A percentile compares a stretch with the other conserved stretches of the same genome.
phyloP scores from a whole-genome alignment of 495 filamentous ascomycete species.

The Aspergillus heteromorphus region DNA sequence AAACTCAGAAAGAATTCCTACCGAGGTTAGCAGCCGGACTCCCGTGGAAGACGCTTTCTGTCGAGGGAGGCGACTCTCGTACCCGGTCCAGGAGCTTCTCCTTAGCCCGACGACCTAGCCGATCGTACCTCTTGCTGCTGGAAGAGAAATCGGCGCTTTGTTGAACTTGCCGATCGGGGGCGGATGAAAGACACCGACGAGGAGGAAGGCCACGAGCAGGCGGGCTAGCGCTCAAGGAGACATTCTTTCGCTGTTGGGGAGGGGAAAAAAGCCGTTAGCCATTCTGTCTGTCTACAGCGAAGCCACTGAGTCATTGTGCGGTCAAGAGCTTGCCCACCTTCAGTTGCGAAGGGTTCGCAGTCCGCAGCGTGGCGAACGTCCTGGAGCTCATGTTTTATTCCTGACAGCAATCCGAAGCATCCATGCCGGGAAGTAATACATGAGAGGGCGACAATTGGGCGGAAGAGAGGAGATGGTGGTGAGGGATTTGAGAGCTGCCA shows the following conservation, averaged over 20 bases:
- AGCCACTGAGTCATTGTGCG: not conserved
- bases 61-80: conserved; percentile 6
- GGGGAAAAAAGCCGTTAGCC: not conserved
- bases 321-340: conserved; percentile 20
- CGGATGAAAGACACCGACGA: conserved; percentile 18
- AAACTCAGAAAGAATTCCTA: conserved; percentile 82
- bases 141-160: conserved; percentile 37
- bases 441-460: not conserved
- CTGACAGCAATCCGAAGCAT: not conserved
- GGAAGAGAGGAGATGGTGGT: not conserved
- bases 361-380: conserved; percentile 30
- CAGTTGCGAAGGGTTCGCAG: conserved; percentile 26
- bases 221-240: conserved; percentile 14
- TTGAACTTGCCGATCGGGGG: conserved; percentile 18
- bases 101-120: conserved; percentile 42
- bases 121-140: conserved; percentile 25
- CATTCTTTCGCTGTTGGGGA: conserved; percentile 18
- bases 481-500: not conserved
- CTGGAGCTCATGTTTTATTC: conserved; percentile 34
- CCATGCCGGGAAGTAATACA: conserved; percentile 10
- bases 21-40: not conserved
- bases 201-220: conserved; percentile 10
- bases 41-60: not conserved
- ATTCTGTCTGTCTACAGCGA: no score
- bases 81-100: conserved; percentile 45